Evolutionary conservation across 2,329 filamentous ascomycete species (phyloP).

Genomic region (Sporothrix globosa): DNA sequence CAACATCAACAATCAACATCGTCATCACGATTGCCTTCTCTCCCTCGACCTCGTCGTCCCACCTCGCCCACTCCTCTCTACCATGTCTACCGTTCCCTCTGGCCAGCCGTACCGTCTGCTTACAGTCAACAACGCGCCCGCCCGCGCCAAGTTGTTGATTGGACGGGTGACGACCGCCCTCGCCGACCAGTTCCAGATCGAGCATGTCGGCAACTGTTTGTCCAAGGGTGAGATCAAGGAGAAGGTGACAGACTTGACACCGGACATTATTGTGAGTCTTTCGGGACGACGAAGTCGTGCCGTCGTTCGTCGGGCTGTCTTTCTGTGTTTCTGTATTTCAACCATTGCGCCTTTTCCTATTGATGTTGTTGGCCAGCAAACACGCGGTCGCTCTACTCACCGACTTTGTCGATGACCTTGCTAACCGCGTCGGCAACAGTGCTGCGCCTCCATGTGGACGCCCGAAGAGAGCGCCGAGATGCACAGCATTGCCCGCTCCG

Average conservation of each 20-base stretch:
- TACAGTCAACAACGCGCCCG: constrained; percentile 69
- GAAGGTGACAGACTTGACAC: constrained; percentile 35
- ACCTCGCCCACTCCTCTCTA: neutral
- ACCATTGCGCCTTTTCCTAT: no score
- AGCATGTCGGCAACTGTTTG: constrained; percentile 64
- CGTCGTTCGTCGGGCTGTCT: no score
- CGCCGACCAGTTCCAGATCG: constrained; percentile 65
- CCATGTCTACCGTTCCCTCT: constrained; percentile 38
- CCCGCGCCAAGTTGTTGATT: constrained; percentile 64
- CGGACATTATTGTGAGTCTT: constrained; percentile 41
- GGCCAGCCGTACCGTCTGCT: constrained; percentile 59
- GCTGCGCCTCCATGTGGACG: constrained; percentile 61
- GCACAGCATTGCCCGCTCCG: constrained; percentile 48
- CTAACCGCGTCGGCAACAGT: constrained; percentile 48
- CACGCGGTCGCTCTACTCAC: neutral
- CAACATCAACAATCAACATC: neutral
- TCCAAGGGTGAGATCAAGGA: constrained; percentile 56
- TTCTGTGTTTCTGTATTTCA: no score
- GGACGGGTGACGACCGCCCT: constrained; percentile 64
- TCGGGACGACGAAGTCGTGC: neutral
- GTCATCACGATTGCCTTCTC: neutral
- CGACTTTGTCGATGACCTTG: neutral
- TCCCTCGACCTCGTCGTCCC: neutral
- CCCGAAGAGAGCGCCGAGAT: constrained; percentile 53
- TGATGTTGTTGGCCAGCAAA: no score